Conservation (phyloP, 805 yeast genomes). For the Starmerella apis region DNA sequence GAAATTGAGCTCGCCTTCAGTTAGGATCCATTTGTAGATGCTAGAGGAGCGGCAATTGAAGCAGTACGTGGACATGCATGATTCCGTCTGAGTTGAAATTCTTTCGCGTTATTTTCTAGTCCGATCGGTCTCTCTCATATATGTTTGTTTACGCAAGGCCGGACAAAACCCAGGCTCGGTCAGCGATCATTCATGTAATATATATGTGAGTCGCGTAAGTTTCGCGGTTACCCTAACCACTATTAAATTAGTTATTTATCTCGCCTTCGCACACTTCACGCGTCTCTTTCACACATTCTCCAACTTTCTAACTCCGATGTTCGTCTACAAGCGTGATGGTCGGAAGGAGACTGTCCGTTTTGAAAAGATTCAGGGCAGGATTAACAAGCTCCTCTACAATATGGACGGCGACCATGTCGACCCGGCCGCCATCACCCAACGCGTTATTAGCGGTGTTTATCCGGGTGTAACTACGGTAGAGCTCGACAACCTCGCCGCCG, state of each 20-base stretch:
- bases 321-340: slow-evolving; percentile 85
- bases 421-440: slow-evolving; percentile 90
- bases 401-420: slow-evolving; percentile 85
- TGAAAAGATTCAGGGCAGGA: slow-evolving; percentile 92
- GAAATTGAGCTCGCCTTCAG: not conserved
- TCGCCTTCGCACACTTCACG: slow-evolving; percentile 7
- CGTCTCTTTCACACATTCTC: slow-evolving; percentile 2
- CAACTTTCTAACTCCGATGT: slow-evolving; percentile 40
- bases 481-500: slow-evolving; percentile 76
- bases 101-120: not conserved
- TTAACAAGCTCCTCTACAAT: slow-evolving; percentile 88
- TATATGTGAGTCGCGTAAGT: slow-evolving; percentile 4
- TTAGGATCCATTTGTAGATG: no score
- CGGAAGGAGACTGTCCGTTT: slow-evolving; percentile 89
- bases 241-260: slow-evolving; percentile 19
- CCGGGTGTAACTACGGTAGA: slow-evolving; percentile 94
- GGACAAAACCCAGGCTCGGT: not conserved
- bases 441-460: slow-evolving; percentile 91
- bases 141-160: slow-evolving; percentile 7
- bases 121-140: not conserved
- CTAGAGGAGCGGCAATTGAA: not conserved
- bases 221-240: slow-evolving; percentile 17
- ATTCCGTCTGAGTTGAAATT: no score
- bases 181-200: slow-evolving; percentile 3
- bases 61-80: no score